Conservation (phyloP, 2,329 filamentous ascomycete genomes). For the Ascochyta koolunga region DNA sequence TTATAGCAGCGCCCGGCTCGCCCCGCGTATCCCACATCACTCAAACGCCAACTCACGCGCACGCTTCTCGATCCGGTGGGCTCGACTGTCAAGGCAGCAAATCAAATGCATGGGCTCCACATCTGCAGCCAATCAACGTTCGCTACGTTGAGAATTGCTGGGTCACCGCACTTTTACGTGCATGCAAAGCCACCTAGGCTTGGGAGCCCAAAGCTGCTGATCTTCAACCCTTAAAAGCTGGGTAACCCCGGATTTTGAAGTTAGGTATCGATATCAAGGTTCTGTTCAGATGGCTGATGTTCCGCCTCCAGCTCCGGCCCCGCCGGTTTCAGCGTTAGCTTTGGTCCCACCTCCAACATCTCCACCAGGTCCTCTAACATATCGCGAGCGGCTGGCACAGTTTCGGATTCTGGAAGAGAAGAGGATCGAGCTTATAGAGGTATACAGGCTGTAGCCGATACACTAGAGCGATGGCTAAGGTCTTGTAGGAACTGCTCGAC, state of each 20-base stretch:
- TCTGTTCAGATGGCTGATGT: constrained; percentile 26
- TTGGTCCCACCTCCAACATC: constrained; percentile 16
- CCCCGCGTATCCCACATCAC: constrained; percentile 17
- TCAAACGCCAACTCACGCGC: constrained; percentile 36
- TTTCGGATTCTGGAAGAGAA: constrained; percentile 47
- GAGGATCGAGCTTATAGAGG: constrained; percentile 46
- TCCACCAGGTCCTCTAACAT: constrained; percentile 29
- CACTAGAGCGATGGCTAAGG: not conserved
- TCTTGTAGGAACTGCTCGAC: constrained; percentile 41
- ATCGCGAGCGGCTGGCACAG: constrained; percentile 44
- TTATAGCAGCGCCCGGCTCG: constrained; percentile 18
- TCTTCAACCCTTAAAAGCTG: constrained; percentile 36
- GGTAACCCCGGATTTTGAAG: constrained; percentile 31
- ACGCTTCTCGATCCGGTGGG: constrained; percentile 34
- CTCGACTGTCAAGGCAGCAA: constrained; percentile 34
- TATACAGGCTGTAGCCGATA: constrained; percentile 6
- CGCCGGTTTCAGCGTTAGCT: constrained; percentile 10
- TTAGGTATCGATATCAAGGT: constrained; percentile 10
- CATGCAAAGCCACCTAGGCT: constrained; percentile 42
- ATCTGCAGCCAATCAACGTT: constrained; percentile 35
- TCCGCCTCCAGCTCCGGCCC: constrained; percentile 16
- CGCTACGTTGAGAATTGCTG: constrained; percentile 45
- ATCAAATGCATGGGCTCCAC: constrained; percentile 36
- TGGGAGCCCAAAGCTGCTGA: constrained; percentile 35
- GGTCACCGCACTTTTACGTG: constrained; percentile 41